A percentile compares a stretch with the other conserved stretches of the same genome.
phyloP scores from a whole-genome alignment of 2,329 filamentous ascomycete genomes.

The Camillea tinctor region DNA sequence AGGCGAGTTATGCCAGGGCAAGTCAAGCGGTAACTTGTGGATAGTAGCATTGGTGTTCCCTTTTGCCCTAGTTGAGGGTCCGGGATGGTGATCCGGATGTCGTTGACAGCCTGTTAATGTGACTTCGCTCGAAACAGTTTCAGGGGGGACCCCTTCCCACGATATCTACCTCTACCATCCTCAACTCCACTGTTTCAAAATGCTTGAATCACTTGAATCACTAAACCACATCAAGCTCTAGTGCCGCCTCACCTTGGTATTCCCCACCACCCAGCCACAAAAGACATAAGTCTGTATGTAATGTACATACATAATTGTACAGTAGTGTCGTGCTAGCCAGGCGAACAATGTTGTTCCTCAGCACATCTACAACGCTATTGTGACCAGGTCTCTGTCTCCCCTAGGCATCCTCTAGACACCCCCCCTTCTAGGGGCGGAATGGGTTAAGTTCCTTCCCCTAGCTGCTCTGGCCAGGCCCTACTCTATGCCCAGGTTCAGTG shows the following conservation, averaged over 20 bases:
- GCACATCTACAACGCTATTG: neutral
- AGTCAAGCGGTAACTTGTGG: conserved; percentile 1
- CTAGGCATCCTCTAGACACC: no score
- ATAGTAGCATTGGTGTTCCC: conserved; percentile 10
- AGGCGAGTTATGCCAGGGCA: neutral
- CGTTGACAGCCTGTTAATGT: conserved; percentile 18
- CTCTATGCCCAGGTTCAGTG: neutral
- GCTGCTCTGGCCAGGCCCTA: neutral
- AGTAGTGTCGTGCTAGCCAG: neutral
- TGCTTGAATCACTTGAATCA: conserved; percentile 15
- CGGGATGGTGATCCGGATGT: conserved; percentile 20
- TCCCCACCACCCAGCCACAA: neutral
- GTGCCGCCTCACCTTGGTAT: neutral
- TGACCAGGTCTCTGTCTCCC: neutral
- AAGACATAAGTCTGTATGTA: neutral
- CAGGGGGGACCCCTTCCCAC: conserved; percentile 11
- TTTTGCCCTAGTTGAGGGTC: conserved; percentile 10
- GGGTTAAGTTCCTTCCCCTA: neutral
- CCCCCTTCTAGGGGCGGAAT: neutral
- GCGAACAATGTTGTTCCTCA: neutral
- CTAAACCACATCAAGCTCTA: conserved; percentile 15
- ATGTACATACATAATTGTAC: neutral
- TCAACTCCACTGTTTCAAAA: conserved; percentile 23
- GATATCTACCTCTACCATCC: conserved; percentile 10
- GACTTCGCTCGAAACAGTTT: conserved; percentile 23